These are phyloP conservation scores for Murraya paniculata DNA, from an alignment of 345 rosid species.

Conservation along the genomic window DNA sequence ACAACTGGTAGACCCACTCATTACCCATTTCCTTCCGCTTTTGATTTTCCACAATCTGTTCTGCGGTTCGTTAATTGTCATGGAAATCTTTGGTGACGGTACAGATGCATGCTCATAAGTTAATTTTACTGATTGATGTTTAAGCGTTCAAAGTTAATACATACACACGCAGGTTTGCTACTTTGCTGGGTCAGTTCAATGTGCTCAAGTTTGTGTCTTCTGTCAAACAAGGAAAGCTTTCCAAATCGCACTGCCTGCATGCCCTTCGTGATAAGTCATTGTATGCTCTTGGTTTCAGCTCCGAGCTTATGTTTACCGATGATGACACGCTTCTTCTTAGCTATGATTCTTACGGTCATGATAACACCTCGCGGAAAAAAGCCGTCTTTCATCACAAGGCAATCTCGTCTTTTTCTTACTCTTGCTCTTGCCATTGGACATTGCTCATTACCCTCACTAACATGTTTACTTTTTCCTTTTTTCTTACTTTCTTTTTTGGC, in stretches of 20 bases:
- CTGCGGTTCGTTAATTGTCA: no score
- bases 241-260: slow-evolving; percentile 34
- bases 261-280: slow-evolving; percentile 59
- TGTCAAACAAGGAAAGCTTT: slow-evolving; percentile 26
- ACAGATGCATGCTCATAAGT: no score
- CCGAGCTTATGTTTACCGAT: slow-evolving; percentile 63
- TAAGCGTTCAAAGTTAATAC: not conserved
- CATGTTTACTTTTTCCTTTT: not conserved
- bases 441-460: not conserved
- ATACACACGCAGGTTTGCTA: slow-evolving; percentile 46
- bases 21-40: not conserved
- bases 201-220: slow-evolving; percentile 58
- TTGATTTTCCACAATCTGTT: no score
- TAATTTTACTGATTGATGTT: not conserved
- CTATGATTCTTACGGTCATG: slow-evolving; percentile 48
- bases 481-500: not conserved
- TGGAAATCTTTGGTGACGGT: no score
- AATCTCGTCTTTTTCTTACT: not conserved
- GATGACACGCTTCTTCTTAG: slow-evolving; percentile 64
- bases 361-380: slow-evolving; percentile 53
- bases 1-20: slow-evolving; percentile 49
- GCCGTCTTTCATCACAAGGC: slow-evolving; percentile 74
- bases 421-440: not conserved
- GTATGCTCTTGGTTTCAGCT: slow-evolving; percentile 68
- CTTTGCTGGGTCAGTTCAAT: slow-evolving; percentile 81